These are phyloP conservation scores for Eucalyptus sideroxylon DNA, from an alignment of 345 rosid species.

Conservation along the genomic window DNA sequence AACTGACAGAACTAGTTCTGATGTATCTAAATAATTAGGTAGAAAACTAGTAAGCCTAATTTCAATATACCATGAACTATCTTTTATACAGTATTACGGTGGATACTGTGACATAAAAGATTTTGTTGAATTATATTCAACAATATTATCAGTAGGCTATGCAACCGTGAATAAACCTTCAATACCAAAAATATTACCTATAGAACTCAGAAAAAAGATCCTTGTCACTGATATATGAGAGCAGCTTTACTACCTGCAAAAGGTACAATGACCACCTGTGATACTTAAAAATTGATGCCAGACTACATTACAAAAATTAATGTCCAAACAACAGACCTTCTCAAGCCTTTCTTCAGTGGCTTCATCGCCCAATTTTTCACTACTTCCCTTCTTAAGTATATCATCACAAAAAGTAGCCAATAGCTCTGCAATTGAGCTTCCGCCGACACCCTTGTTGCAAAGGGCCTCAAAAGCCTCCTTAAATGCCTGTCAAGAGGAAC, in stretches of 20 bases:
- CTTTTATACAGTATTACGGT: neutral
- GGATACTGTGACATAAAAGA: neutral
- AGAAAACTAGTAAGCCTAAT: neutral
- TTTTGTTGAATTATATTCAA: neutral
- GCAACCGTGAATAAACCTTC: neutral
- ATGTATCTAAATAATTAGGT: neutral
- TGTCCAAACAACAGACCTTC: slow-evolving; percentile 13
- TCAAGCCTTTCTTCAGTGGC: slow-evolving; percentile 56
- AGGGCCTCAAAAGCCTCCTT: slow-evolving; percentile 55
- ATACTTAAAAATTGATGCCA: too few species aligned
- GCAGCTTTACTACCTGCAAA: too few species aligned
- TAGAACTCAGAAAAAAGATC: too few species aligned
- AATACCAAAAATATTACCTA: too few species aligned
- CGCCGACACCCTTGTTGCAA: slow-evolving; percentile 42
- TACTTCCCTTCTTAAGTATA: slow-evolving; percentile 52
- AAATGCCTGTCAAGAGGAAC: slow-evolving; percentile 23
- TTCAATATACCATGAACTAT: neutral
- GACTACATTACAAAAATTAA: too few species aligned
- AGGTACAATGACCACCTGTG: too few species aligned
- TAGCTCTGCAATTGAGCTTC: slow-evolving; percentile 54
- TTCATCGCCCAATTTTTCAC: slow-evolving; percentile 51
- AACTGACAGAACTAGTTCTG: neutral
- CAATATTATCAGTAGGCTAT: neutral
- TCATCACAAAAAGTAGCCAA: slow-evolving; percentile 55
- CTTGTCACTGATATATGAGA: too few species aligned